Conservation (phyloP, 345 rosid genomes). For the Capsella bursapastoris region DNA sequence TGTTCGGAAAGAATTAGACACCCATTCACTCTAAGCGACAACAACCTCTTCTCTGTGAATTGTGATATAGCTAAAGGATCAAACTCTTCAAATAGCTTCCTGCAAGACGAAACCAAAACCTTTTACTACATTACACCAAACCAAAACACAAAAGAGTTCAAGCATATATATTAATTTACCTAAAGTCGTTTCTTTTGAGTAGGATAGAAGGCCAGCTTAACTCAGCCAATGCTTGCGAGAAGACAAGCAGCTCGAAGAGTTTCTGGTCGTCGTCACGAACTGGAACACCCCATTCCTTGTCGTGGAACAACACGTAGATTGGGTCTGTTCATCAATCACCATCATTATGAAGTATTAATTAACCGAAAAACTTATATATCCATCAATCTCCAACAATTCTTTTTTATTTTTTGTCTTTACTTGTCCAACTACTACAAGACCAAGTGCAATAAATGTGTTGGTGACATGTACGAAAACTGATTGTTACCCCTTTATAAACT, state of each 20-base stretch:
- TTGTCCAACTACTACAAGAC: conserved; percentile 17
- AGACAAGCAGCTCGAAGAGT: conserved; percentile 83
- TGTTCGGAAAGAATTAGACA: conserved; percentile 72
- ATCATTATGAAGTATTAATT: conserved; percentile 3
- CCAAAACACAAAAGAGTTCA: neutral
- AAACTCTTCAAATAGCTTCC: conserved; percentile 78
- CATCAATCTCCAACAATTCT: neutral
- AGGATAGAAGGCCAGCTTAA: conserved; percentile 88
- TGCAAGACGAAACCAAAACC: conserved; percentile 37
- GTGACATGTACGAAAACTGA: conserved; percentile 36
- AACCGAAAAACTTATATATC: neutral
- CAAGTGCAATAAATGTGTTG: conserved; percentile 31
- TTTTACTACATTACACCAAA: conserved; percentile 2
- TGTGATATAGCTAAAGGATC: conserved; percentile 64
- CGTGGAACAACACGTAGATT: conserved; percentile 71
- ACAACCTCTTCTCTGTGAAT: conserved; percentile 72
- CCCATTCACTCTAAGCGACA: conserved; percentile 67
- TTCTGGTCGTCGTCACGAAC: conserved; percentile 78
- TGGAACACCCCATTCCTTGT: conserved; percentile 87
- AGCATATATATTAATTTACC: conserved; percentile 46
- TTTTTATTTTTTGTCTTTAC: conserved; percentile 7
- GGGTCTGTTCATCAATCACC: conserved; percentile 55
- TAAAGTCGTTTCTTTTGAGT: conserved; percentile 62
- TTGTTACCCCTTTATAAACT: conserved; percentile 32
- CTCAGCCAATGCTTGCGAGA: conserved; percentile 96